Conservation (phyloP, 75 land plant species). For the Picea glauca region DNA sequence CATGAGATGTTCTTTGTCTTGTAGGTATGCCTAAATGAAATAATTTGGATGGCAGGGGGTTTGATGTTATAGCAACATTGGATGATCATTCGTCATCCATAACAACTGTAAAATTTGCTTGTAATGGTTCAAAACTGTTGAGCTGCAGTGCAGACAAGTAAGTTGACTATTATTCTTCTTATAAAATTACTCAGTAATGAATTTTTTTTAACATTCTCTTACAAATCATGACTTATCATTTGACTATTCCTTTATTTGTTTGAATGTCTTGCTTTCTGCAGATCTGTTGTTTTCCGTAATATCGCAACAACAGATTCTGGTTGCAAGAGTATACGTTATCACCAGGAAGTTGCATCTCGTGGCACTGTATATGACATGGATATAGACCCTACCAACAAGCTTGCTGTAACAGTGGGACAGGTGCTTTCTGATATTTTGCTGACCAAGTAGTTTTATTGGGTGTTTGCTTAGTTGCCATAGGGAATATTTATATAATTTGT, state of each 20-base stretch:
- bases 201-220: not conserved
- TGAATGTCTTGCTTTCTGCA: constrained; percentile 7
- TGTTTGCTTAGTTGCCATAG: not conserved
- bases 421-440: constrained; percentile 15
- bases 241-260: not conserved
- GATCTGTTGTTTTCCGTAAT: constrained; percentile 66
- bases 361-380: constrained; percentile 74
- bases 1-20: not conserved
- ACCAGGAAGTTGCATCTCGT: constrained; percentile 51
- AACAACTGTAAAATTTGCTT: constrained; percentile 54
- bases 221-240: not conserved
- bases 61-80: constrained; percentile 60
- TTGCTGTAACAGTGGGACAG: constrained; percentile 73
- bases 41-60: constrained; percentile 39
- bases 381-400: constrained; percentile 37
- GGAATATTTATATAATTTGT: not conserved
- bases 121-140: constrained; percentile 48
- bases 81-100: constrained; percentile 78
- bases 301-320: constrained; percentile 22
- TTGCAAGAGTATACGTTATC: constrained; percentile 49
- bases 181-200: not conserved
- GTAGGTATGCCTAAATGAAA: not conserved
- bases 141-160: constrained; percentile 83
- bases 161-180: not conserved
- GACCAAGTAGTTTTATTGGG: not conserved